Evolutionary conservation across 2,329 filamentous ascomycete species (phyloP), one percentile per base, ranked within the genome.

Genomic region (Cercospora canescens): DNA sequence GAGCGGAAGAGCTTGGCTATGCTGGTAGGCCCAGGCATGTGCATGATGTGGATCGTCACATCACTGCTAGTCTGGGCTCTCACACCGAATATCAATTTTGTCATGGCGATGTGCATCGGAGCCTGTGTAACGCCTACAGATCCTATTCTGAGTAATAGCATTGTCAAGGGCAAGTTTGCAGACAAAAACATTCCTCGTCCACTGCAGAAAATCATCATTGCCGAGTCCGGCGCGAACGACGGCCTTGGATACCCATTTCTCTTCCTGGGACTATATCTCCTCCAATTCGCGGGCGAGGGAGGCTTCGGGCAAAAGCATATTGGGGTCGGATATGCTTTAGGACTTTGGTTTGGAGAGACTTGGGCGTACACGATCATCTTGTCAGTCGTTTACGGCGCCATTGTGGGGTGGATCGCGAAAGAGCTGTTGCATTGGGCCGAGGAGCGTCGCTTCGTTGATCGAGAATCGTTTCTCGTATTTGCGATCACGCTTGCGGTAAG

Each of bases 41-140:
- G 87, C 1, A 81, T 82, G 67, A 97, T 97, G 93, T 97, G 94
- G 94, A 72, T 96, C 9, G 81, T 84, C 24, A 95, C 91, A n/a
- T 91, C 90, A 71, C 80, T 95, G 1, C 78, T 97, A 2, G 83
- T 97, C 52, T 97, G 89, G 88, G 90, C 79, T 0, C 79, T 97
- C 67, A 87, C 94, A 1, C 91, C 92, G 0, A 81, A 88, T 58
- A 81, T 94, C 16, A 83, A 82, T 32, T 91, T 95, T 69, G 82
- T 97, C 1, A 90, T 95, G 70, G 91, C 94, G 0, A 83, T 97
- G 11, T 91, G 89, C 16, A 83, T 96, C 11, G 93, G 89, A 1
- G 91, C 93, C 0, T 96, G 93, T 74, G 88, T 97, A n/a, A 95
- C 94, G 2, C 94, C 93, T 0, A 97, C 94, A 0, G 94, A 97